Base-by-base conservation (phyloP, 2,329 filamentous ascomycete genomes). In the Xylaria hypoxylon region DNA sequence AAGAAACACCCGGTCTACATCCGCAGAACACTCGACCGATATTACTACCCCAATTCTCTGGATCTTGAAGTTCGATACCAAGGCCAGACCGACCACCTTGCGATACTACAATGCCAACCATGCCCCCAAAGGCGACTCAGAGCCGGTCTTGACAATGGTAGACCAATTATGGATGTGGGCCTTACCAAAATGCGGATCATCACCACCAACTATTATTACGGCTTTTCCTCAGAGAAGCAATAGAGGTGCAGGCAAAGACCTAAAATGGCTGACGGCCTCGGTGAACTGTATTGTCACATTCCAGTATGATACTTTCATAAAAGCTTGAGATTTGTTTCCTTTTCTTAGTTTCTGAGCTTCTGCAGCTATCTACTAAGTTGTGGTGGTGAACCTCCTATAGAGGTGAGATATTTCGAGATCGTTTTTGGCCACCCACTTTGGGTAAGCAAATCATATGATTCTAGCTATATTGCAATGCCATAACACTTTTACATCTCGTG, bases 141-240 rank as follows among this genome's bases (percentile, higher is more conserved):
- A 40, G 13, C 19, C 19, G 19, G 31, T 48, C 3, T 40, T 59
- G 13, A 59, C 44, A 11, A 59, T 40, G 56, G 56, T 59, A 38
- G 56, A 59, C 19, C 56, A 59, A 22, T n/a, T 50, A 11, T 59
- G 44, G 56, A 59, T 59, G 28, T 59, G 44, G 44, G 56, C 40
- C 5, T 48, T 59, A 11, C 44, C 56, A 48, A 50, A 38, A n/a
- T 59, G 15, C 19, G 56, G 22, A 26, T 7, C 6, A 10, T 40
- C 28, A 19, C 44, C 56, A 28, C 44, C 56, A 50, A 59, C 56
- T 13, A 59, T 50, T 7, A 59, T 59, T 38, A 59, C 56, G 2
- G 56, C 56, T 28, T 59, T 59, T 7, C 56, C 56, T 8, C 19
- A 59, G 33, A 59, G 44, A 26, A 59, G 56, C 8, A 40, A 59